Base-by-base conservation (phyloP, 1,139 yeast genomes). In the Sugiyamaella xylanicola region DNA sequence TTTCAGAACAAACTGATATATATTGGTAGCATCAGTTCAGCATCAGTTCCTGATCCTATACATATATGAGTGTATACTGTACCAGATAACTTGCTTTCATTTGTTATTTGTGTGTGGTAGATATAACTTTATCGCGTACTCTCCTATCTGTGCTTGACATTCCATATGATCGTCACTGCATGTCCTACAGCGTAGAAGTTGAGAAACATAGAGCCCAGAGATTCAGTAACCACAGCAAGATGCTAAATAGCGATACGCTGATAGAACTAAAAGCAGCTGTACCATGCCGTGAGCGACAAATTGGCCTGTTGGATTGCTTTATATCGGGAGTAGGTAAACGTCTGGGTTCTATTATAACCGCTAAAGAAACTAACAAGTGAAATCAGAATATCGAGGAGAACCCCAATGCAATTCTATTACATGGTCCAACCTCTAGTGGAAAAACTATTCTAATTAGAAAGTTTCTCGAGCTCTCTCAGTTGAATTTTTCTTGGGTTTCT, bases 391-490 rank as follows among this genome's bases (percentile, higher is more conserved):
- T 36, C 4, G 35, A 13, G 9, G 61, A 63, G 43, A 58, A 60
- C 45, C 72, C 72, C 0, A 57, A 64, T 3, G 66, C 70, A 4
- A 49, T 72, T 0, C 61, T 66, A 8, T 62, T 71, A 4, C 71
- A 72, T 54, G 76, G 76, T 0, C 65, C 73, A 1, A 56, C 67
- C 0, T 60, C 70, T 2, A 67, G 72, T 0, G 76, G 76, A 19
- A 72, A 72, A 55, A 56, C 72, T 1, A 55, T 58, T 4, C 59
- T 66, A 2, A 46, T 73, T 16, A 54, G 53, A 27, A 48, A 45
- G 19, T 56, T 66, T 35, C 58, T 72, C 55, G 47, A 53, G 20
- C 46, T 43, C 8, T 52, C 57, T 9, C 35, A 32, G 9, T 51
- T 55, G 25, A 47, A 59, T 3, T 60, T 60, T 19, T 65, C 69